phyloP scores from a whole-genome alignment of 2,329 filamentous ascomycete genomes.

The Claviceps spartinae region DNA sequence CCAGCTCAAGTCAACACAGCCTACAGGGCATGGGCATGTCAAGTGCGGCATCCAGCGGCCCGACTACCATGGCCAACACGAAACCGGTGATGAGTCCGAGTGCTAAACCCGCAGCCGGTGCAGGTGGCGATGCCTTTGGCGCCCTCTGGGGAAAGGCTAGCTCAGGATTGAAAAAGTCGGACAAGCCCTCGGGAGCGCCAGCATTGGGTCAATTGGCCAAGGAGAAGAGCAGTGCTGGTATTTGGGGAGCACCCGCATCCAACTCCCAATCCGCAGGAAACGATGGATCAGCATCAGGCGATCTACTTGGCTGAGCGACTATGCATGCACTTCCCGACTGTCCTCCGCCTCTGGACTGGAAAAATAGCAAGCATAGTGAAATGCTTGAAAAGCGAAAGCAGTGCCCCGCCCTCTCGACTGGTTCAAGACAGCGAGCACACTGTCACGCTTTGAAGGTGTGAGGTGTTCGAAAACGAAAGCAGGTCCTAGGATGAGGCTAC shows the following conservation, averaged over 20 bases:
- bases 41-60: conserved; percentile 21
- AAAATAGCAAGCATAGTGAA: background rate
- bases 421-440: too few species aligned
- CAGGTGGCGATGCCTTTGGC: conserved; percentile 76
- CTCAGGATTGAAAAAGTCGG: conserved; percentile 60
- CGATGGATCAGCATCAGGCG: conserved; percentile 29
- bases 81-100: conserved; percentile 34
- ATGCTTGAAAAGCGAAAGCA: background rate
- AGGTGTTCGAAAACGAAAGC: too few species aligned
- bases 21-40: conserved; percentile 14
- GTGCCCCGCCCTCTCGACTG: too few species aligned
- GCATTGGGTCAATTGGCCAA: conserved; percentile 93
- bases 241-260: conserved; percentile 67
- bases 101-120: conserved; percentile 40
- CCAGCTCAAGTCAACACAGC: conserved; percentile 17
- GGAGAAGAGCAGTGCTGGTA: conserved; percentile 86
- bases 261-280: conserved; percentile 17
- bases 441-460: too few species aligned
- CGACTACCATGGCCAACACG: conserved; percentile 29
- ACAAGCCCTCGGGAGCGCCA: conserved; percentile 47
- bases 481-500: too few species aligned
- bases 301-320: conserved; percentile 30
- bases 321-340: background rate
- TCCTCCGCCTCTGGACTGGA: background rate
- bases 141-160: conserved; percentile 70